Evolutionary conservation across 139 green algal species (phyloP).

Genomic region (Chlorella vulgaris): DNA sequence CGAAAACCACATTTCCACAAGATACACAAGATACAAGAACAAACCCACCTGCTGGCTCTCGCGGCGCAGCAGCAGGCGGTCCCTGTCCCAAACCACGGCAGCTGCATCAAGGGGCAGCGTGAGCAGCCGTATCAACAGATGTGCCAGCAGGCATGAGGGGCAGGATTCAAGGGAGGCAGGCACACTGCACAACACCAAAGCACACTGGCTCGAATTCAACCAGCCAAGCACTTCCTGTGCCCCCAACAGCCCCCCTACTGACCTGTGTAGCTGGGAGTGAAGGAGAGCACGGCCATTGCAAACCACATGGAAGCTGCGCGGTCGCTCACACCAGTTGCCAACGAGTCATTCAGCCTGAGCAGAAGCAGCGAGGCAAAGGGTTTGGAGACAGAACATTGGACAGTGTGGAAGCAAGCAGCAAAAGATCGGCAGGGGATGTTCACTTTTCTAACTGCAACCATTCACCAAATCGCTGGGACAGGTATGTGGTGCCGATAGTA

Average conservation of each 20-base stretch:
- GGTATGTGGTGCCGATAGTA: too few species aligned
- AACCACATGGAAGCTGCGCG: conserved; percentile 48
- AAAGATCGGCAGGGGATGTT: too few species aligned
- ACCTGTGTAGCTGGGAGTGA: conserved; percentile 56
- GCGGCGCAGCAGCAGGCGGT: conserved; percentile 55
- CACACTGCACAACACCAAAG: too few species aligned
- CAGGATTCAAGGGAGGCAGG: background rate
- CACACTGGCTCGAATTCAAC: background rate
- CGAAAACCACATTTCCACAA: too few species aligned
- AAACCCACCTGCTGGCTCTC: conserved; percentile 47
- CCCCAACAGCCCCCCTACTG: background rate
- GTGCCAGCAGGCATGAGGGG: background rate
- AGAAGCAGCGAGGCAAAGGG: background rate
- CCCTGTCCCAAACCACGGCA: conserved; percentile 50
- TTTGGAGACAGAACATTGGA: too few species aligned
- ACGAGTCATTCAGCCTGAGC: conserved; percentile 31
- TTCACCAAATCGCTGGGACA: too few species aligned
- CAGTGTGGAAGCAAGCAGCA: too few species aligned
- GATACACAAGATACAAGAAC: too few species aligned
- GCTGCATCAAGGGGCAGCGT: background rate
- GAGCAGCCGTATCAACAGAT: background rate
- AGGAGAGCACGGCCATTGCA: conserved; percentile 43
- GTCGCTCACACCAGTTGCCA: conserved; percentile 41
- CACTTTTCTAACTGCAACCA: too few species aligned
- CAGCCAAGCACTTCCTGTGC: background rate